Base-by-base conservation (phyloP, 2,329 filamentous ascomycete genomes). In the Kalmusia sp. region DNA sequence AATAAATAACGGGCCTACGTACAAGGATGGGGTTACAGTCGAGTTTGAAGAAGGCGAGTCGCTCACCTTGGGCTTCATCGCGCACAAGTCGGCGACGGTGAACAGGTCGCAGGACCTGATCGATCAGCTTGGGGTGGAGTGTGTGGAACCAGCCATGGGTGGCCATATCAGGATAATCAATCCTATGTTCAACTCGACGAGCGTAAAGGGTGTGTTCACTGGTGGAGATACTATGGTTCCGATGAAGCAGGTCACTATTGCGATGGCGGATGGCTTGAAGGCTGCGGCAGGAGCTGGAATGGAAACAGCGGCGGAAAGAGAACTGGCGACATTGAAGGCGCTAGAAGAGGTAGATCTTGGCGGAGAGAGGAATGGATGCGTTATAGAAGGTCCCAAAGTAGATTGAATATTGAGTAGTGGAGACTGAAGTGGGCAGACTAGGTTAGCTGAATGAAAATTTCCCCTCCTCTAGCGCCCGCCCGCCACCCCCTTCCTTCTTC, bases 201-300 rank as follows among this genome's bases (percentile, higher is more conserved):
- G 66, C 49, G 75, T 83, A 0, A 66, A 70, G 2, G 84, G 84
- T 0, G 79, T 82, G 2, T 84, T 82, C 68, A 82, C 82, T 0
- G 80, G 74, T 1, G 84, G 84, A 0, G 84, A 87, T 66, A 71
- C 65, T 1, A 69, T 68, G 63, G 52, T 55, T 0, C 46, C 61
- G 55, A 67, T 72, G 61, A 71, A 72, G 57, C 68, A 71, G 44
- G 67, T 59, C n/a, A 60, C 59, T 6, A 51, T 71, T 41, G 63
- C 69, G 0, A 68, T 70, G 67, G 58, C 60, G 1, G 65, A 70
- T 15, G 69, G 68, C 0, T 27, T 70, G 19, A 69, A 68, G 43
- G 68, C 67, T 7, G 66, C 58, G 25, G 61, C 49, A 4, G 68
- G 68, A 1, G 68, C 63, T 9, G 62, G 57, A 1, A 55, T 61